phyloP scores from a whole-genome alignment of 176 grass and related monocot species.

The Puya raimondii region DNA sequence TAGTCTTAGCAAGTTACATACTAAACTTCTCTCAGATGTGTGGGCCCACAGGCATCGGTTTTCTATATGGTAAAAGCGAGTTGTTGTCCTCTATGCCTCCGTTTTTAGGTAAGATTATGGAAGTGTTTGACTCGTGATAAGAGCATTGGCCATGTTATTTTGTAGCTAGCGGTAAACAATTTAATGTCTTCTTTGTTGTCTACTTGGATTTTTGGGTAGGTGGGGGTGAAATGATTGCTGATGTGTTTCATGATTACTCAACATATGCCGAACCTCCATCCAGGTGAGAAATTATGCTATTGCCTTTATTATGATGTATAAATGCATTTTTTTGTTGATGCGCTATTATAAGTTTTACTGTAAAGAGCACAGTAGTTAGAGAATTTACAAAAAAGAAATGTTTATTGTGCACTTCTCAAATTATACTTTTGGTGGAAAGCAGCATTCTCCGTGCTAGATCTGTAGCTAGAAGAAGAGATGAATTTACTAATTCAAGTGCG shows the following conservation, averaged over 20 bases:
- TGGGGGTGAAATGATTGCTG: slow-evolving; percentile 92
- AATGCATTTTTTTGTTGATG: neutral
- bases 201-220: slow-evolving; percentile 36
- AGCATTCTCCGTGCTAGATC: too few relatives aligned
- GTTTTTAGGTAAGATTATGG: slow-evolving; percentile 65
- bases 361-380: neutral
- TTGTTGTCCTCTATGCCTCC: slow-evolving; percentile 73
- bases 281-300: slow-evolving; percentile 36
- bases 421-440: too few relatives aligned
- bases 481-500: too few relatives aligned
- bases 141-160: neutral
- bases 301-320: neutral
- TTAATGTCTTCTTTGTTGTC: neutral
- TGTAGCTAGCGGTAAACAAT: neutral
- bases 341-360: neutral
- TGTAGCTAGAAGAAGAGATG: too few relatives aligned
- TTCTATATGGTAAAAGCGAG: slow-evolving; percentile 76
- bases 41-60: slow-evolving; percentile 89
- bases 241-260: slow-evolving; percentile 73
- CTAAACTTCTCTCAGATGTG: slow-evolving; percentile 92
- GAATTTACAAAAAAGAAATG: too few relatives aligned
- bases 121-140: neutral
- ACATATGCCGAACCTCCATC: slow-evolving; percentile 93
- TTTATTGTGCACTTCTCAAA: too few relatives aligned
- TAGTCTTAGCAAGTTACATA: slow-evolving; percentile 26